Evolutionary conservation across 2,329 filamentous ascomycete genomes (phyloP).

Genomic region (Sarocladium strictum): DNA sequence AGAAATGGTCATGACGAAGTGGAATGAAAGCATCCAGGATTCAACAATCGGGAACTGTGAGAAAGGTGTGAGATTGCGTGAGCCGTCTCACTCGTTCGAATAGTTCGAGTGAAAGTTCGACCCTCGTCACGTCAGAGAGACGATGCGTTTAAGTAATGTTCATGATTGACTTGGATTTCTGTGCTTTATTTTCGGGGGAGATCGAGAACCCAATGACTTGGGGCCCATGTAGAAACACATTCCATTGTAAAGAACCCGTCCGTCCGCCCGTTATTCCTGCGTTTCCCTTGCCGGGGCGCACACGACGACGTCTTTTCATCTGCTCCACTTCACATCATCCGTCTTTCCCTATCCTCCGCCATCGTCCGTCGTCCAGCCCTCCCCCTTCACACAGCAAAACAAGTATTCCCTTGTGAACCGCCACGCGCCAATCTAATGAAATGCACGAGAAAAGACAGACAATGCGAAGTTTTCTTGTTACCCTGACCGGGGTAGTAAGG

Average conservation of each 20-base stretch:
- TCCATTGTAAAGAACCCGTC: conserved; percentile 3
- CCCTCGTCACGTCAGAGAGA: no score
- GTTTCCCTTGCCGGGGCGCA: conserved; percentile 8
- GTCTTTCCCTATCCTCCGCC: neutral
- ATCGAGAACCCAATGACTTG: conserved; percentile 8
- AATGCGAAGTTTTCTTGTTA: conserved; percentile 20
- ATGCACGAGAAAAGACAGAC: conserved; percentile 42
- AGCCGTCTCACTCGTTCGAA: neutral
- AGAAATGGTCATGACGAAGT: no score
- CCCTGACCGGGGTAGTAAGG: conserved; percentile 8
- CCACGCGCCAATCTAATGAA: conserved; percentile 49
- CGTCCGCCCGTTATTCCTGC: conserved; percentile 8
- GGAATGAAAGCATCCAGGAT: no score
- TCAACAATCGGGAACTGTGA: no score
- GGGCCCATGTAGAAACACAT: conserved; percentile 9
- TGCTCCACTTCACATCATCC: neutral
- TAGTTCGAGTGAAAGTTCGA: neutral
- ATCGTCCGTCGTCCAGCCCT: conserved; percentile 9
- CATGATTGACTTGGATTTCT: conserved; percentile 19
- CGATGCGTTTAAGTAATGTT: neutral
- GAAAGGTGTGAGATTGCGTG: no score
- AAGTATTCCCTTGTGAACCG: conserved; percentile 44
- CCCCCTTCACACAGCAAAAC: conserved; percentile 24
- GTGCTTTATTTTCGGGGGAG: conserved; percentile 26
- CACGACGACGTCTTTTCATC: conserved; percentile 8